A percentile compares a stretch with the other conserved stretches of the same genome.
Conservation (phyloP, 2,329 filamentous ascomycete species). For the Balansia obtecta region DNA sequence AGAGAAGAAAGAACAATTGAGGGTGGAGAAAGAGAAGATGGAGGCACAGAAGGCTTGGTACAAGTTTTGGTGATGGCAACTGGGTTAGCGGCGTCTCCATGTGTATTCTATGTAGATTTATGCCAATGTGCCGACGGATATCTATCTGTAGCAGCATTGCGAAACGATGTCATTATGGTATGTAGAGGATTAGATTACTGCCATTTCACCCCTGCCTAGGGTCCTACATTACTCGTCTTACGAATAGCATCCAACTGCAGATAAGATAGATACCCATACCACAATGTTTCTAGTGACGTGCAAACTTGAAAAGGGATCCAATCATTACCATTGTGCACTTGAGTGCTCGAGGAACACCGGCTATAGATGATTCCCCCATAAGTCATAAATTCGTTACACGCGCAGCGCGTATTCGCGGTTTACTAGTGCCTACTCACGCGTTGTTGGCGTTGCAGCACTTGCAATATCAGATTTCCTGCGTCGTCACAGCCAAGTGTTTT, state of each 20-base stretch:
- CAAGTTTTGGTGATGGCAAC: constrained; percentile 37
- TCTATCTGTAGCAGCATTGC: neutral
- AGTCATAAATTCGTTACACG: neutral
- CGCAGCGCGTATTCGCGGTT: neutral
- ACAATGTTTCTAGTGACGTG: too few species aligned
- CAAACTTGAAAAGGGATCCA: neutral
- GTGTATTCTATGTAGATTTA: constrained; percentile 1
- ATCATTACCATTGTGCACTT: neutral
- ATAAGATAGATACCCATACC: too few species aligned
- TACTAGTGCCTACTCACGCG: neutral
- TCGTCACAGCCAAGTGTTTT: constrained; percentile 18
- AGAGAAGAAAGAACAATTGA: constrained; percentile 23
- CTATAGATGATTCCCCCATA: neutral
- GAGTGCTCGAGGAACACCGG: neutral
- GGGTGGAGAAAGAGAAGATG: constrained; percentile 20
- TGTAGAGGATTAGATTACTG: neutral
- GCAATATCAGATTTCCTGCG: constrained; percentile 6
- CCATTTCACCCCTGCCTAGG: neutral
- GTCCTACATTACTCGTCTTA: too few species aligned
- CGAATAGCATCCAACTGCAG: too few species aligned
- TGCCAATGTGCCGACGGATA: neutral
- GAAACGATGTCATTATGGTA: neutral
- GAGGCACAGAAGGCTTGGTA: constrained; percentile 37
- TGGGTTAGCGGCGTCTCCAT: neutral
- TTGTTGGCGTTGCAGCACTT: neutral